Base-by-base conservation (phyloP, 768 basidiomycete species). In the Termitomyces sp. region DNA sequence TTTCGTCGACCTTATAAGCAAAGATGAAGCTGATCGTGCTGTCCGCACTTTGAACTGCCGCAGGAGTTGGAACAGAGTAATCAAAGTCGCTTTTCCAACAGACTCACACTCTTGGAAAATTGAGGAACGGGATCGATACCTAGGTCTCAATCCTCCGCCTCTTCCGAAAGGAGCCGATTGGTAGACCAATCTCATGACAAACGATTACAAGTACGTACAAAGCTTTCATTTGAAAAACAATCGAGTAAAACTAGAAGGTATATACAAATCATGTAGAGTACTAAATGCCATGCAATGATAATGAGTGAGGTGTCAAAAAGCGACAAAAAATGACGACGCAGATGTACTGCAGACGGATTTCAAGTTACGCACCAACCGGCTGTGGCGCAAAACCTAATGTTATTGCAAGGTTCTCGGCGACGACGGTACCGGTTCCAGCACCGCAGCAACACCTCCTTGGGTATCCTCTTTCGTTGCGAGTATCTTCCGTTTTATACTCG, bases 401-500 rank as follows among this genome's bases (percentile, higher is more conserved):
- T 31, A 64, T 40, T 49, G 35, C 5, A 54, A 34, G 45, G 46
- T 35, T 48, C 31, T 45, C 12, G 57, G 47, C 16, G 63, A 60
- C n/a, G 54, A 54, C n/a, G 61, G 51, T 41, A 51, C 57, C 40
- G 57, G 46, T 17, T 42, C 51, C 47, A 59, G 53, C 16, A 37
- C 31, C 42, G 29, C 16, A 17, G 37, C 19, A 43, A 31, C 21
- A 11, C 21, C 21, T 5, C 49, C 29, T 23, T 52, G 27, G 32
- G 35, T 9, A 27, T 43, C 38, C 27, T 54, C 43, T 43, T 27
- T 50, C 49, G 11, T 3, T 37, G 25, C 47, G 23, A 37, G 38
- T 19, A 46, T 23, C 64, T 77, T 76, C 42, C 80, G 74, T 65
- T 87, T 85, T 58, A 86, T 73, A 59, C 86, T 90, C 34, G 86